These are phyloP conservation scores for Botrytis byssoidea DNA, from an alignment of 2,329 filamentous ascomycete species.

Conservation along the genomic window DNA sequence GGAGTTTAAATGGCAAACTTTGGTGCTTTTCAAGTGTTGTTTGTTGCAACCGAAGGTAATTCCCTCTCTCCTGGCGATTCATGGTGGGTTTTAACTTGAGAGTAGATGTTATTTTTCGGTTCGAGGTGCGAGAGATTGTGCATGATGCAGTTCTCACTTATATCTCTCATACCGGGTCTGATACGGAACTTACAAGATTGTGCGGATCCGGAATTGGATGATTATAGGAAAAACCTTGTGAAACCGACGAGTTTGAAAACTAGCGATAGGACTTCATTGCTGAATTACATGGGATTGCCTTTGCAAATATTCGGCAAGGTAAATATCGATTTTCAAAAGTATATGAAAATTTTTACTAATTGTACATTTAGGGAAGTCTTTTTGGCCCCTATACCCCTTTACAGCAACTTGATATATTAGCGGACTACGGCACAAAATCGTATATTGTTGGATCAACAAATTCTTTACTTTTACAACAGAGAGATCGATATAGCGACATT, in stretches of 20 bases:
- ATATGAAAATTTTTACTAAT: not conserved
- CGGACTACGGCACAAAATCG: conserved; percentile 91
- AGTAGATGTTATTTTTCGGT: conserved; percentile 95
- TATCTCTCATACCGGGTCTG: conserved; percentile 91
- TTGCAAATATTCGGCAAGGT: conserved; percentile 94
- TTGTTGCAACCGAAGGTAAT: conserved; percentile 88
- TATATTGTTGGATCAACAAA: conserved; percentile 98
- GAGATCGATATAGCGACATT: conserved; percentile 92
- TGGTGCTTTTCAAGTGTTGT: conserved; percentile 91
- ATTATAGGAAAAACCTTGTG: conserved; percentile 70
- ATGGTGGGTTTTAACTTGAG: conserved; percentile 15
- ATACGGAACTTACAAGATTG: conserved; percentile 91
- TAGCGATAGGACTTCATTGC: conserved; percentile 84
- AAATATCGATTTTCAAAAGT: conserved; percentile 5
- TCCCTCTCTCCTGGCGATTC: not conserved
- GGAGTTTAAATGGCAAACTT: conserved; percentile 91
- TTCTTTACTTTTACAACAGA: conserved; percentile 88
- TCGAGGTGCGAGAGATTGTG: conserved; percentile 93
- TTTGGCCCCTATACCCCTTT: conserved; percentile 96
- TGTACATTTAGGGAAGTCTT: conserved; percentile 66
- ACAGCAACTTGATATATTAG: conserved; percentile 90
- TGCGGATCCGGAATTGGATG: conserved; percentile 88
- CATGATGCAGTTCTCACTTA: conserved; percentile 97
- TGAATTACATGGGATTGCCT: conserved; percentile 92
- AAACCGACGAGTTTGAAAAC: conserved; percentile 84